Percentiles rank a stretch among this genome's conserved stretches.
Conservation (phyloP, 2,329 filamentous ascomycete species). For the Pseudogymnoascus sp. region DNA sequence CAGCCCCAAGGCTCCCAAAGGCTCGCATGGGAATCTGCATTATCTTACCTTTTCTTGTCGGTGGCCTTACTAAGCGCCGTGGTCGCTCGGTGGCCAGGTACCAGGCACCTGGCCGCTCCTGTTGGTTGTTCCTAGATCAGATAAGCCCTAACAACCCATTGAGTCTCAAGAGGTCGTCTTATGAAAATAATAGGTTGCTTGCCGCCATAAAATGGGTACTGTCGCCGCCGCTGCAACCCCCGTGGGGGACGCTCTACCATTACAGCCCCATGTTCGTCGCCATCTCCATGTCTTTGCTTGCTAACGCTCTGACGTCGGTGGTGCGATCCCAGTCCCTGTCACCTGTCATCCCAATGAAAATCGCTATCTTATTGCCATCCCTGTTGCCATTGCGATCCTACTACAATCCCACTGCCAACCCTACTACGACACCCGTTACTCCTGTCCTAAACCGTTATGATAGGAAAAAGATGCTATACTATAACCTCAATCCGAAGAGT, state of each 20-base stretch:
- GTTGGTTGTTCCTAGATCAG: slow-evolving; percentile 23
- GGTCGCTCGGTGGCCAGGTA: background rate
- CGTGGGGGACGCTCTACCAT: background rate
- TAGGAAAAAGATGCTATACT: background rate
- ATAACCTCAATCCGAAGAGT: background rate
- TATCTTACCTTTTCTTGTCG: background rate
- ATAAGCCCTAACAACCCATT: background rate
- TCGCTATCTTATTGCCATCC: no score
- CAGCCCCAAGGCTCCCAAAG: background rate
- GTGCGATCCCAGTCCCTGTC: no score
- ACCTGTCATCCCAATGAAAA: no score
- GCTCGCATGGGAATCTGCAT: background rate
- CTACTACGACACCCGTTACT: background rate
- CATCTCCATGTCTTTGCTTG: background rate
- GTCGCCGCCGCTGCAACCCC: background rate
- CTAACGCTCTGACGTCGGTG: background rate
- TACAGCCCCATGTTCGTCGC: background rate
- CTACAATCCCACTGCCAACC: background rate
- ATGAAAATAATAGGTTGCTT: background rate
- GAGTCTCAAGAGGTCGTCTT: background rate
- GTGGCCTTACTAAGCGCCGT: background rate
- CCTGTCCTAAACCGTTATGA: background rate
- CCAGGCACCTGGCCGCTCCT: background rate
- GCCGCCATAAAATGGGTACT: background rate
- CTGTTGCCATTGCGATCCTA: background rate